Evolutionary conservation across 2,329 filamentous ascomycete species (phyloP).

Genomic region (Phialophora macrospora): DNA sequence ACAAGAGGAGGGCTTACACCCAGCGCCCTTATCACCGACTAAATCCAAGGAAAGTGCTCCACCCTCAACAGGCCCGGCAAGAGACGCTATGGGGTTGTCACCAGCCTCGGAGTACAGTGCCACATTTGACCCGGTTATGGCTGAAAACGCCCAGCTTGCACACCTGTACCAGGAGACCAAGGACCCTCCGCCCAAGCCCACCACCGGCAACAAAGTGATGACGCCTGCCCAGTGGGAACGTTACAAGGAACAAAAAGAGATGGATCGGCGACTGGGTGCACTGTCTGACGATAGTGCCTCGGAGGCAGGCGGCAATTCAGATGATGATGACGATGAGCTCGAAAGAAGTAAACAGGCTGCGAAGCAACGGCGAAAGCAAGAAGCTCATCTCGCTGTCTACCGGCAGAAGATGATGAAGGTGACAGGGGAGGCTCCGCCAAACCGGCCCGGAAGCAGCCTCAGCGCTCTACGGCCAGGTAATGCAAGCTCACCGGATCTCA

Average conservation of each 20-base stretch:
- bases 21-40: conserved; percentile 15
- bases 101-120: conserved; percentile 31
- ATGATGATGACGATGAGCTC: conserved; percentile 74
- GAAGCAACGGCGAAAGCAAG: conserved; percentile 81
- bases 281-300: conserved; percentile 56
- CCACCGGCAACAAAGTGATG: conserved; percentile 74
- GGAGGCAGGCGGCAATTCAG: conserved; percentile 67
- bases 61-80: conserved; percentile 22
- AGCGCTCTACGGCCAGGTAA: conserved; percentile 17
- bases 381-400: conserved; percentile 87
- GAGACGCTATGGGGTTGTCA: conserved; percentile 14
- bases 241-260: conserved; percentile 71
- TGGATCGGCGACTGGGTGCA: conserved; percentile 63
- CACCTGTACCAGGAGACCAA: conserved; percentile 51
- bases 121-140: conserved; percentile 47
- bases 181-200: conserved; percentile 40
- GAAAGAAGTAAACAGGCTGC: conserved; percentile 75
- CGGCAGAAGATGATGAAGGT: conserved; percentile 97
- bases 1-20: conserved; percentile 21
- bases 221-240: conserved; percentile 85
- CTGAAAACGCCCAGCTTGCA: conserved; percentile 52
- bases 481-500: conserved; percentile 35
- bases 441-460: conserved; percentile 43
- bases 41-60: conserved; percentile 23
- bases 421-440: conserved; percentile 74